Conservation (phyloP, 2,329 filamentous ascomycete genomes). For the Ophiostoma novo-ulmi region DNA sequence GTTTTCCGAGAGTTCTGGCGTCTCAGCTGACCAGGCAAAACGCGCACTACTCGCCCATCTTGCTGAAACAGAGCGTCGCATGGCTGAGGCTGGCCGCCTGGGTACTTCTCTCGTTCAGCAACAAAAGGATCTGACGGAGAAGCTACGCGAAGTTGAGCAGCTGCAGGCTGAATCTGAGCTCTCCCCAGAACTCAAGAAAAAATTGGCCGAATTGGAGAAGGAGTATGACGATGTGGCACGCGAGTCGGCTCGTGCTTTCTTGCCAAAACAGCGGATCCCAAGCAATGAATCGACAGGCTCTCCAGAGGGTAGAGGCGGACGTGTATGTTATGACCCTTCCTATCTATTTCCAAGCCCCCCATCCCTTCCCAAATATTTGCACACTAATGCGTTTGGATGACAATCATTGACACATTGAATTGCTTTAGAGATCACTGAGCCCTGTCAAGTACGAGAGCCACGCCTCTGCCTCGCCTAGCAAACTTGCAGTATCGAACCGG, state of each 20-base stretch:
- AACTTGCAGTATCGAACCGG: conserved; percentile 78
- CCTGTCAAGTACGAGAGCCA: conserved; percentile 78
- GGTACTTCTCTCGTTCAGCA: conserved; percentile 85
- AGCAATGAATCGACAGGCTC: conserved; percentile 59
- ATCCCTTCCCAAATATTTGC: neutral
- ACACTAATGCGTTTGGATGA: neutral
- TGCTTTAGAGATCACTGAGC: conserved; percentile 59
- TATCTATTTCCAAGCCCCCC: neutral
- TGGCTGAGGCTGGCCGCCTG: conserved; percentile 85
- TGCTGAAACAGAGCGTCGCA: conserved; percentile 81
- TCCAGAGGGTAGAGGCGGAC: conserved; percentile 48
- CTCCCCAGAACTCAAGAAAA: conserved; percentile 73
- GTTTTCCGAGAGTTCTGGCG: conserved; percentile 68
- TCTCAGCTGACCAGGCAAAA: conserved; percentile 82
- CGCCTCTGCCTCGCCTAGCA: conserved; percentile 79
- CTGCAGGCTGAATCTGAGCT: conserved; percentile 72
- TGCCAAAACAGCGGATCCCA: conserved; percentile 75
- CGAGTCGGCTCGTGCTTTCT: conserved; percentile 81
- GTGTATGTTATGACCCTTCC: conserved; percentile 42
- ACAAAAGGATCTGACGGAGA: conserved; percentile 74
- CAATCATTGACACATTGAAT: conserved; percentile 4
- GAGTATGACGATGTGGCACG: conserved; percentile 92
- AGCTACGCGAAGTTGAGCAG: conserved; percentile 77
- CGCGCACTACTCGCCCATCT: conserved; percentile 86
- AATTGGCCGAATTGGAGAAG: conserved; percentile 79